Conservation (phyloP, 305 asterid genomes). For the Fraxinus platypoda region DNA sequence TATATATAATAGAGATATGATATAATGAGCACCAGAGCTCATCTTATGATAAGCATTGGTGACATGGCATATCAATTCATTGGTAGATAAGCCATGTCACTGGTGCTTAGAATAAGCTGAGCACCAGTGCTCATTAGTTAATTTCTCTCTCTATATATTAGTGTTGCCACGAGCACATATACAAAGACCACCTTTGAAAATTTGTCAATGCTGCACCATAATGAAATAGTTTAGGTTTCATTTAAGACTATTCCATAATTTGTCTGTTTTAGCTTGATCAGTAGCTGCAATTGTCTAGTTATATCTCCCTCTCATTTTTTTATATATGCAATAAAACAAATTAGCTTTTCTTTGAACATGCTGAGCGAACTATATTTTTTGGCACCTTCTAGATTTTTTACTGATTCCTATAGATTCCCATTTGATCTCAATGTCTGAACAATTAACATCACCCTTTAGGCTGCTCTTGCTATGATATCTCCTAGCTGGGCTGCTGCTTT, state of each 20-base stretch:
- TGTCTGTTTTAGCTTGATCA: neutral
- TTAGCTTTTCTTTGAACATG: slow-evolving; percentile 4
- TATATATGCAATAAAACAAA: slow-evolving; percentile 15
- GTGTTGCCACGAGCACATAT: neutral
- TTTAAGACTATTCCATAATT: neutral
- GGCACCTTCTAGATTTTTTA: neutral
- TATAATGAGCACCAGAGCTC: neutral
- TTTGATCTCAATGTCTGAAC: slow-evolving; percentile 29
- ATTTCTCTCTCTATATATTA: neutral
- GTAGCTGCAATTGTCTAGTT: neutral
- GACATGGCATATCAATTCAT: neutral
- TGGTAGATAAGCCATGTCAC: neutral
- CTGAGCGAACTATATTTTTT: slow-evolving; percentile 11
- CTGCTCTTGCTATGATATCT: slow-evolving; percentile 94
- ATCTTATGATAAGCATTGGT: neutral
- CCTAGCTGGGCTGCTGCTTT: slow-evolving; percentile 99
- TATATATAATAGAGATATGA: neutral
- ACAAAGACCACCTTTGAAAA: neutral
- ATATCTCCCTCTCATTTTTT: neutral
- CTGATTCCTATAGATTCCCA: slow-evolving; percentile 10
- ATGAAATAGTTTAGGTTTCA: neutral
- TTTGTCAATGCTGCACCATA: neutral
- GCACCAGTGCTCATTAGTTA: neutral
- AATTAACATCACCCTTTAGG: slow-evolving; percentile 43
- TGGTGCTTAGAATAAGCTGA: neutral